Evolutionary conservation across 257 asterid genomes (phyloP).

Genomic region (Avicennia marina): DNA sequence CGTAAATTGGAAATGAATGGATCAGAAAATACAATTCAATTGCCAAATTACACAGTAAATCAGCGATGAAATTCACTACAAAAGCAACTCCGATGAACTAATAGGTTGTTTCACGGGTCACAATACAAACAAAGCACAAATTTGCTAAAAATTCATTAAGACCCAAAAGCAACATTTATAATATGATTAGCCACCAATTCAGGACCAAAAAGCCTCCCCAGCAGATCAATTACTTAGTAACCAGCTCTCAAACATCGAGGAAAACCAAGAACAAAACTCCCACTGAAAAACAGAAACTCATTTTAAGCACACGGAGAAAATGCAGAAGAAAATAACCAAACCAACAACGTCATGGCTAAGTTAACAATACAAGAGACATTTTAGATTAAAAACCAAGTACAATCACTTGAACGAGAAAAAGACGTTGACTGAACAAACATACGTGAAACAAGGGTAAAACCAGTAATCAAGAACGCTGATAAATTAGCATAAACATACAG

Average conservation of each 20-base stretch:
- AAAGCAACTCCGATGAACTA: neutral
- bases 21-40: neutral
- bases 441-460: too few relatives aligned
- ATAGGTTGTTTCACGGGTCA: neutral
- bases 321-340: neutral
- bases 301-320: neutral
- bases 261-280: neutral
- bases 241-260: neutral
- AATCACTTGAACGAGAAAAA: too few relatives aligned
- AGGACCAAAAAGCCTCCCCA: too few relatives aligned
- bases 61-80: neutral
- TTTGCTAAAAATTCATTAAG: too few relatives aligned
- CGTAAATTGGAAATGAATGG: neutral
- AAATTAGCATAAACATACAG: too few relatives aligned
- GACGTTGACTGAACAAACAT: too few relatives aligned
- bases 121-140: neutral
- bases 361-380: neutral
- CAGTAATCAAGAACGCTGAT: too few relatives aligned
- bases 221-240: too few relatives aligned
- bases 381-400: too few relatives aligned
- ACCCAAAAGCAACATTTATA: too few relatives aligned
- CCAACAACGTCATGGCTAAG: neutral
- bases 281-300: neutral
- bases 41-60: neutral
- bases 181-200: too few relatives aligned